phyloP scores from a whole-genome alignment of 2,329 filamentous ascomycete species.

The Colletotrichum echinochloae region DNA sequence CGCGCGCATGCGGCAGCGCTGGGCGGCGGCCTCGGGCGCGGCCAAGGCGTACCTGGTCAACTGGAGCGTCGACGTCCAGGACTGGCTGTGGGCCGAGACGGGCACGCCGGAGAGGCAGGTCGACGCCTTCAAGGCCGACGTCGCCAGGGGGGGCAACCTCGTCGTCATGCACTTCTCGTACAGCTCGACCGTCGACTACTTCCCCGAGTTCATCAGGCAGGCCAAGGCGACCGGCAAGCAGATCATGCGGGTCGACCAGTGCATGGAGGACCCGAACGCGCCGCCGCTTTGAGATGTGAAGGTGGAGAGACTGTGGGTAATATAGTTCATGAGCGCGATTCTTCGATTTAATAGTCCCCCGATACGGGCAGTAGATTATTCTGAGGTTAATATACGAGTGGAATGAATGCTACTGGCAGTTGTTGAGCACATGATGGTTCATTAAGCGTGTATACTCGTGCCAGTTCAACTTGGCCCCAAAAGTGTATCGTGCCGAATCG shows the following conservation, averaged over 20 bases:
- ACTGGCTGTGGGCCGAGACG: slow-evolving; percentile 75
- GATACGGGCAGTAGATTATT: no score
- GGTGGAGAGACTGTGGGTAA: no score
- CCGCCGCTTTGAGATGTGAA: slow-evolving; percentile 52
- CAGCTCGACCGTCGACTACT: slow-evolving; percentile 71
- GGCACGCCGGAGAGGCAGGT: slow-evolving; percentile 75
- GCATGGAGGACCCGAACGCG: slow-evolving; percentile 71
- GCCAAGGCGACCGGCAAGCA: slow-evolving; percentile 73
- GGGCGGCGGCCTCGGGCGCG: slow-evolving; percentile 64
- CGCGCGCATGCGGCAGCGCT: slow-evolving; percentile 72
- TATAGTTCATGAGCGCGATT: no score
- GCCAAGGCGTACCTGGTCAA: slow-evolving; percentile 70
- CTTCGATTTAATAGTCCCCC: no score
- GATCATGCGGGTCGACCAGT: slow-evolving; percentile 76
- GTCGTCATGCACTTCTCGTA: slow-evolving; percentile 79
- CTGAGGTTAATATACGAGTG: no score
- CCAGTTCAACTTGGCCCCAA: no score
- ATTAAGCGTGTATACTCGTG: no score
- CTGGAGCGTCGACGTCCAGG: slow-evolving; percentile 78
- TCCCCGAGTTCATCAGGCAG: slow-evolving; percentile 73
- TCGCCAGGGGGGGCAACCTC: slow-evolving; percentile 71
- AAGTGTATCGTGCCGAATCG: background rate
- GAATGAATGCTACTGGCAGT: no score
- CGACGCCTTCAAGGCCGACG: slow-evolving; percentile 72
- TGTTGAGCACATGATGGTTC: no score